Evolutionary conservation across 345 rosid species (phyloP), one percentile per base, ranked within the genome.

Genomic region (Brassica nigra): DNA sequence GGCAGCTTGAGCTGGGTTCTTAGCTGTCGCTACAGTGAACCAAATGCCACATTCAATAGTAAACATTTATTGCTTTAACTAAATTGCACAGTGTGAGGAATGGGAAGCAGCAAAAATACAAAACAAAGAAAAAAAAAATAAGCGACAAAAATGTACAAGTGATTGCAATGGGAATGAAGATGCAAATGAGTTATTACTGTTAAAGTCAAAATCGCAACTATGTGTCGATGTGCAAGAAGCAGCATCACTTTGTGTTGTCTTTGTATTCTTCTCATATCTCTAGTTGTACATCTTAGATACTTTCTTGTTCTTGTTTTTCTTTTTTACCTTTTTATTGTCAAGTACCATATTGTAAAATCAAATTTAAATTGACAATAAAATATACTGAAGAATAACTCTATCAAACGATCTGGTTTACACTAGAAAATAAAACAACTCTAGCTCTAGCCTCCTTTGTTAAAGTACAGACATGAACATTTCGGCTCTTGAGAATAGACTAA

Each of bases 11-110:
- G 75, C 66, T 67, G 75, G 3, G 69, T 62, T 74, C 78, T 79
- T 74, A 79, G 82, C 66, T 74, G 82, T 79, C 14, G 28, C 42
- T 36, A 74, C 79, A 73, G 75, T 79, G 58, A 79, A 61, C 74
- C 74, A 79, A 61, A 39, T 61, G 69, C 70, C 12, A 74, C 75
- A 80, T 74, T 74, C 31, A 80, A 62, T 62, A 62, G 49, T 2
- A 18, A 62, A 10, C 37, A 64, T 71, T 70, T n/a, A 55, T 67
- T 37, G 2, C 30, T 30, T 27, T 44, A 36, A 30, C 15, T 8
- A 31, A 69, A 77, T 4, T 31, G 63, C 14, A 52, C 57, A 70
- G 23, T 31, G 42, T 7, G 68, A 31, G 36, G 68, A n/a, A 63
- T 33, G 23, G 55, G 29, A 62, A 62, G 54, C 70, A 62, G 34